These are phyloP conservation scores for Henckelia pumila DNA, from an alignment of 257 asterid genomes.

Conservation along the genomic window DNA sequence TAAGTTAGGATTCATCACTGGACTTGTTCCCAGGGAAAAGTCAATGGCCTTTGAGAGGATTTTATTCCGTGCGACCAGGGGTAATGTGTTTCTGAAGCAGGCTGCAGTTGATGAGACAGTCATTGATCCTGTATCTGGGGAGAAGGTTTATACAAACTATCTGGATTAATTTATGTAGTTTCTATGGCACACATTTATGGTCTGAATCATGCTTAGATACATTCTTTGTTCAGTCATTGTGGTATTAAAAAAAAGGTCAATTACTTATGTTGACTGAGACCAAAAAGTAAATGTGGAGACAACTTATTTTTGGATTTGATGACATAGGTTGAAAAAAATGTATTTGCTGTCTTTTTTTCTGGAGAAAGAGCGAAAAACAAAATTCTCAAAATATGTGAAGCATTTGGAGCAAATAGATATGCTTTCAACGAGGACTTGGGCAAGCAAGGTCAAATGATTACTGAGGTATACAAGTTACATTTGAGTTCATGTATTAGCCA, in stretches of 20 bases:
- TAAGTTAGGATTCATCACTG: conserved; percentile 79
- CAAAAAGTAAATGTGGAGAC: conserved; percentile 2
- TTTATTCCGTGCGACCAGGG: conserved; percentile 97
- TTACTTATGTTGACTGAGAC: conserved; percentile 6
- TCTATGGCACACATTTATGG: not conserved
- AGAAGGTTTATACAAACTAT: conserved; percentile 55
- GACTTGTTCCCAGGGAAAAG: conserved; percentile 92
- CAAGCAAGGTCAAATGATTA: conserved; percentile 75
- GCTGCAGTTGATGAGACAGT: conserved; percentile 75
- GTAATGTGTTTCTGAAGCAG: conserved; percentile 86
- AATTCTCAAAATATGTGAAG: conserved; percentile 94
- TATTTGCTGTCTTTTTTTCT: conserved; percentile 82
- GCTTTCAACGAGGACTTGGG: conserved; percentile 68
- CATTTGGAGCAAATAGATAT: conserved; percentile 98
- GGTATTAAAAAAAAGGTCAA: not conserved
- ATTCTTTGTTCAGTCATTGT: not conserved
- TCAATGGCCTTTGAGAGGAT: conserved; percentile 96
- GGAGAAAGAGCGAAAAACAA: conserved; percentile 92
- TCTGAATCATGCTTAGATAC: not conserved
- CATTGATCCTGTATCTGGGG: conserved; percentile 88
- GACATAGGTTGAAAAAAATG: conserved; percentile 88
- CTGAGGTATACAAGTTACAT: conserved; percentile 48
- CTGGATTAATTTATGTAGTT: conserved; percentile 1
- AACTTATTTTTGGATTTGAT: conserved; percentile 27
- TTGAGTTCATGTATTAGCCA: not conserved